These are phyloP conservation scores for Geosmithia morbida DNA, from an alignment of 2,329 filamentous ascomycete genomes.

Conservation along the genomic window DNA sequence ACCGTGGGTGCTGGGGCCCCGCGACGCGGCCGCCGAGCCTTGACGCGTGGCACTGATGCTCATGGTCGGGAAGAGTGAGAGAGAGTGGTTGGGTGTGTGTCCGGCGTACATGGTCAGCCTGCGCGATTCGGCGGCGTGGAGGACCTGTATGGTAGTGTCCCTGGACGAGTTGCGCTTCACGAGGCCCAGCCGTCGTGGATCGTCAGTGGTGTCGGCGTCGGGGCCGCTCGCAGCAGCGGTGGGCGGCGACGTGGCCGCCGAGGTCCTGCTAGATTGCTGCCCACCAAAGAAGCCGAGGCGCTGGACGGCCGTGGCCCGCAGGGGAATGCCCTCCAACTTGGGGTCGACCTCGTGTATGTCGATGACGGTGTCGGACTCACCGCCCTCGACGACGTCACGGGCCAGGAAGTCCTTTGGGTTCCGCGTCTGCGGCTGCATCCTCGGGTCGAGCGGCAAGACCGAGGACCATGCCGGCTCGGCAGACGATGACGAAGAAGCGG, in stretches of 20 bases:
- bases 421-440: conserved; percentile 24
- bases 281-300: conserved; percentile 27
- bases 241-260: conserved; percentile 13
- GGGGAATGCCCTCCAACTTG: conserved; percentile 42
- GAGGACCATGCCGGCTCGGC: conserved; percentile 16
- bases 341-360: conserved; percentile 44
- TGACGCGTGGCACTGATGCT: conserved; percentile 13
- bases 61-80: conserved; percentile 33
- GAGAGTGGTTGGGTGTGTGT: conserved; percentile 46
- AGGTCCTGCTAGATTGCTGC: conserved; percentile 17
- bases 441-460: conserved; percentile 25
- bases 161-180: conserved; percentile 16
- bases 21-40: conserved; percentile 12
- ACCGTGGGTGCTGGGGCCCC: conserved; percentile 2
- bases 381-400: conserved; percentile 13
- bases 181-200: conserved; percentile 4
- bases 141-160: conserved; percentile 27
- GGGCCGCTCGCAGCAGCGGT: not conserved
- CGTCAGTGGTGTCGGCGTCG: not conserved
- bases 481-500: conserved; percentile 13
- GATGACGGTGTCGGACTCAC: conserved; percentile 29
- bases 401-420: conserved; percentile 19
- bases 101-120: conserved; percentile 48
- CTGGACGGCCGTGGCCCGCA: conserved; percentile 38
- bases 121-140: conserved; percentile 31